A percentile compares a stretch with the other conserved stretches of the same genome.
Evolutionary conservation across 306 rosid genomes (phyloP).

Genomic region (Rubus parviflorus): DNA sequence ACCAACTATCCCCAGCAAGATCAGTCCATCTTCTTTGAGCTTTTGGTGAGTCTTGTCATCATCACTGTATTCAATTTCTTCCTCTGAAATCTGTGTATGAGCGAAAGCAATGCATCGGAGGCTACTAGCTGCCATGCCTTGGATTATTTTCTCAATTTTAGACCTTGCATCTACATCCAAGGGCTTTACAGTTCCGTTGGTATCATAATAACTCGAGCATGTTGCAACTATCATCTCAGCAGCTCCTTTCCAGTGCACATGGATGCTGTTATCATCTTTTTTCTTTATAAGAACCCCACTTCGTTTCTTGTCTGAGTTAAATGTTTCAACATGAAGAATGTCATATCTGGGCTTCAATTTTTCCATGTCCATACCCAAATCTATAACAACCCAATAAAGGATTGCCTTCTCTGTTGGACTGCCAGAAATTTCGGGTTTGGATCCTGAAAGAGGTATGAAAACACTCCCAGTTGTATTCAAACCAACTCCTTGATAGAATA

Average conservation of each 20-base stretch:
- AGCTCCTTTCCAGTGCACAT: slow-evolving; percentile 91
- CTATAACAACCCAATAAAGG: slow-evolving; percentile 65
- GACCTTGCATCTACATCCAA: slow-evolving; percentile 42
- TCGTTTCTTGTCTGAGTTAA: slow-evolving; percentile 80
- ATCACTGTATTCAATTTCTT: slow-evolving; percentile 29
- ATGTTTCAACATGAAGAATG: slow-evolving; percentile 74
- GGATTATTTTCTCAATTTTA: slow-evolving; percentile 50
- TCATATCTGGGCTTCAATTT: slow-evolving; percentile 47
- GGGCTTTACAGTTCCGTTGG: slow-evolving; percentile 42
- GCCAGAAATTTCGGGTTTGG: slow-evolving; percentile 73
- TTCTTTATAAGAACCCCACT: slow-evolving; percentile 68
- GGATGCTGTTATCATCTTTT: slow-evolving; percentile 40
- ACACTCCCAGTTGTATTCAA: slow-evolving; percentile 73
- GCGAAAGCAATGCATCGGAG: slow-evolving; percentile 88
- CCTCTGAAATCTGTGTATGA: slow-evolving; percentile 43
- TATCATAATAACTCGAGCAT: slow-evolving; percentile 60
- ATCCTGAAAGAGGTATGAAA: slow-evolving; percentile 39
- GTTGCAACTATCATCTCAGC: slow-evolving; percentile 78
- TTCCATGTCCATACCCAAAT: slow-evolving; percentile 66
- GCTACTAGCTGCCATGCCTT: slow-evolving; percentile 90
- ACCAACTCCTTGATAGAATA: slow-evolving; percentile 69
- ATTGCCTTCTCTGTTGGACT: slow-evolving; percentile 88
- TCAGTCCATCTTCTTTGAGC: slow-evolving; percentile 55
- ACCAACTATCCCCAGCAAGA: slow-evolving; percentile 75
- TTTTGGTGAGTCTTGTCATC: slow-evolving; percentile 22